A percentile compares a stretch with the other conserved stretches of the same genome.
phyloP scores from a whole-genome alignment of 2,329 filamentous ascomycete genomes.

The Claviceps sp. region DNA sequence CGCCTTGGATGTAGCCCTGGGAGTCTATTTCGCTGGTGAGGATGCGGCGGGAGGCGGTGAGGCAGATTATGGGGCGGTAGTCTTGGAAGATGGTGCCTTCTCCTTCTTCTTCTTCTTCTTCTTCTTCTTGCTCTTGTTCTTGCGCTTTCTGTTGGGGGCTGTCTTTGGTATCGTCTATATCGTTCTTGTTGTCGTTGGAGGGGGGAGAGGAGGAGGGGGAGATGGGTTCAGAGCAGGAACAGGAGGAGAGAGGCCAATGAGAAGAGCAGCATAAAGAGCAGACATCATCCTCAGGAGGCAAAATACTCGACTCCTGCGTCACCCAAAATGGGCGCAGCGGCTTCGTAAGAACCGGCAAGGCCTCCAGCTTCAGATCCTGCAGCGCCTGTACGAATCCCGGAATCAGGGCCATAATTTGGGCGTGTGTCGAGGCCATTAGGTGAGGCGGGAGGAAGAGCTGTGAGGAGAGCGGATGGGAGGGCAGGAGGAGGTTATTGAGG shows the following conservation, averaged over 20 bases:
- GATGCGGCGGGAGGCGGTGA: conserved; percentile 67
- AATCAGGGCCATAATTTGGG: conserved; percentile 57
- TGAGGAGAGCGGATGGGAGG: conserved; percentile 32
- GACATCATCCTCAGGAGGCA: not conserved
- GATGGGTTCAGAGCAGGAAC: too few relatives aligned
- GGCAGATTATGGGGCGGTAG: conserved; percentile 66
- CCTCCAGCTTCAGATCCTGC: conserved; percentile 40
- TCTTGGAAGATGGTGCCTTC: conserved; percentile 31
- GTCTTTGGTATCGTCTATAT: not conserved
- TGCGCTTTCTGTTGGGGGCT: too few relatives aligned
- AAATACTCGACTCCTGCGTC: conserved; percentile 49
- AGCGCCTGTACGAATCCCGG: conserved; percentile 40
- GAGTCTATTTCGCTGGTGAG: conserved; percentile 50
- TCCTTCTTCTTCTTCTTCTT: too few relatives aligned
- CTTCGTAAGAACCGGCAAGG: conserved; percentile 47
- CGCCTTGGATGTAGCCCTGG: conserved; percentile 75
- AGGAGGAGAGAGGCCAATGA: too few relatives aligned
- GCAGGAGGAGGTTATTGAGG: conserved; percentile 68
- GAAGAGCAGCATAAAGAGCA: not conserved
- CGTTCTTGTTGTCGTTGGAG: not conserved
- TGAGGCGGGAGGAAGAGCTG: conserved; percentile 57
- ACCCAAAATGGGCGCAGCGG: conserved; percentile 72
- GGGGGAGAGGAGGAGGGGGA: conserved; percentile 4
- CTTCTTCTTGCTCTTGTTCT: too few relatives aligned
- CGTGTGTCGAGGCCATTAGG: conserved; percentile 57